phyloP scores from a whole-genome alignment of 192 early-diverging fungal species.

The Coemansia sp. region DNA sequence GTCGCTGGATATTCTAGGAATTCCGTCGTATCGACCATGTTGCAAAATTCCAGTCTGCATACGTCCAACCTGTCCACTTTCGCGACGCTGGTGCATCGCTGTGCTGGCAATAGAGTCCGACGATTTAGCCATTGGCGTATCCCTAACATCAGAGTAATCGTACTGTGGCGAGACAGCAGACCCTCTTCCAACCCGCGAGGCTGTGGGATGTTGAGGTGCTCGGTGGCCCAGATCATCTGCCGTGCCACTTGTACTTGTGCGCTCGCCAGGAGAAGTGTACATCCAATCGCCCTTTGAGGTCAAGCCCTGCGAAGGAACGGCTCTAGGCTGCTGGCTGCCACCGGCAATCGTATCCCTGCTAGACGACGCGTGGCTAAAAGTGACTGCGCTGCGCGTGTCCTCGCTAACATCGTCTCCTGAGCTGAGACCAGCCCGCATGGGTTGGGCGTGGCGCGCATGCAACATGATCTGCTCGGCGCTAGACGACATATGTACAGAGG shows the following conservation, averaged over 20 bases:
- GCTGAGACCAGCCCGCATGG: conserved; percentile 15
- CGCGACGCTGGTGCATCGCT: conserved; percentile 16
- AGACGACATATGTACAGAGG: conserved; percentile 15
- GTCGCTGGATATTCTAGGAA: background rate
- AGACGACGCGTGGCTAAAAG: conserved; percentile 1
- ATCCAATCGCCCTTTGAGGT: conserved; percentile 21
- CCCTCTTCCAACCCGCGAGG: conserved; percentile 17
- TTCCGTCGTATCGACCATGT: background rate
- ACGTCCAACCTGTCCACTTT: conserved; percentile 14
- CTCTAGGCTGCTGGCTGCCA: conserved; percentile 8
- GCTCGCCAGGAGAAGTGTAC: conserved; percentile 35
- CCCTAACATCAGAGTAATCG: background rate
- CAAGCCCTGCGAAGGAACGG: background rate
- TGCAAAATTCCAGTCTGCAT: background rate
- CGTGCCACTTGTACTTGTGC: background rate
- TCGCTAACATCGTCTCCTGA: conserved; percentile 16
- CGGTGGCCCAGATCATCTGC: conserved; percentile 1
- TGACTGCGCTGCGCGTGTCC: background rate
- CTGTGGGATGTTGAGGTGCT: conserved; percentile 14
- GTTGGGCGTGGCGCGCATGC: conserved; percentile 9
- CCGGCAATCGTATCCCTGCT: background rate
- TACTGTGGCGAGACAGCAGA: conserved; percentile 20
- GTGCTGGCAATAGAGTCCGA: conserved; percentile 12
- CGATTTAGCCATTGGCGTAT: conserved; percentile 14
- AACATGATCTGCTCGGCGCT: background rate